Base-by-base conservation (phyloP, 768 basidiomycete genomes). In the Xerocomus spinulosus region DNA sequence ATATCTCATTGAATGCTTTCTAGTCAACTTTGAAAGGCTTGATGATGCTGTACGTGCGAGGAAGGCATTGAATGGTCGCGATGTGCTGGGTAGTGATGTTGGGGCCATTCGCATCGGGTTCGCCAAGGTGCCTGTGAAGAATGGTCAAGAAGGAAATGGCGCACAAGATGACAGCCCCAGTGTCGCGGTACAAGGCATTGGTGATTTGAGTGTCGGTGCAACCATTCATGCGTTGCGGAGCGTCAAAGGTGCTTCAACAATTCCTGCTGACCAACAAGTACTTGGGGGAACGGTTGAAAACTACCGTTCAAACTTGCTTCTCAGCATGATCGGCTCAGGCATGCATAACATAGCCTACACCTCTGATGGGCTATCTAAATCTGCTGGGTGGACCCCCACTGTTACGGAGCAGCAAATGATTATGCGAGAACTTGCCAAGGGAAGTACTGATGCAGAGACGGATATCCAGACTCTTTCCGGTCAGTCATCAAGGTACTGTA, bases 351-450 rank as follows among this genome's bases (percentile, higher is more conserved):
- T 75, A n/a, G 66, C 77, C 12, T 76, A 73, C 52, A 69, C 72
- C 46, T 68, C 73, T 29, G 87, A 86, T 51, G 79, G 80, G 24
- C 59, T 77, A 37, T 63, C 73, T 43, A 85, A 85, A 63, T 75
- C 81, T 33, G 73, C 80, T 52, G 80, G 81, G n/a, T 85, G 82
- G 80, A 68, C 75, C 25, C 77, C 82, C 9, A 80, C 82, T 5
- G 82, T 94, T 46, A 93, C 90, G 3, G 95, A 98, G 68, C 90
- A 93, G 63, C 94, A 97, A 69, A 90, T 96, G 87, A 86, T 99
- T 54, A 87, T 98, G 87, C 82, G 84, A 61, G 92, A 97, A 66
- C 76, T 99, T 17, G 85, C 87, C 60, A 81, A 74, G 23, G 86
- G 92, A 30, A 77, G 79, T 49, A 64, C 72, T 2, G 88, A 93